Conservation (phyloP, 2,329 filamentous ascomycete species). For the Diplodia scrobiculata region DNA sequence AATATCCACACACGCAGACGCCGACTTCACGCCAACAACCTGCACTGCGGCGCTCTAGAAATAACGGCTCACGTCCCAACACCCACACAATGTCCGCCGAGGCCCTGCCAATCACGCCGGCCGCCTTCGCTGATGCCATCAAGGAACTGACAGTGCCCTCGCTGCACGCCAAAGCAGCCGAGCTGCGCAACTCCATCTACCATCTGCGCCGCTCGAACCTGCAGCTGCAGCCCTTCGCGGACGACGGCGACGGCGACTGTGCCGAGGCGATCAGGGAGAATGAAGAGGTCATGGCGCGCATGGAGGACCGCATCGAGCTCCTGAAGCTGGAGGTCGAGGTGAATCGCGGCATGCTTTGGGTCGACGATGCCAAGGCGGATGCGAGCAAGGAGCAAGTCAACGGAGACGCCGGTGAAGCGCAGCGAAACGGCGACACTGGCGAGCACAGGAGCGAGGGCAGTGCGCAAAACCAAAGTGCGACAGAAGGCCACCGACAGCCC, state of each 20-base stretch:
- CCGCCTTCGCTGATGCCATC: constrained; percentile 68
- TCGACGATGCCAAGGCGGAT: constrained; percentile 36
- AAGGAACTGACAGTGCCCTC: constrained; percentile 65
- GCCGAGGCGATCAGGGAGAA: constrained; percentile 74
- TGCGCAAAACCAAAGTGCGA: constrained; percentile 18
- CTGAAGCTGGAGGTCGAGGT: constrained; percentile 67
- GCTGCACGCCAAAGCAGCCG: constrained; percentile 73
- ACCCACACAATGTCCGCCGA: constrained; percentile 61
- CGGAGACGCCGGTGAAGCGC: constrained; percentile 26
- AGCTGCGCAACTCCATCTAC: constrained; percentile 72
- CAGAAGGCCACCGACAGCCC: constrained; percentile 13
- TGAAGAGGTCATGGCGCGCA: constrained; percentile 66
- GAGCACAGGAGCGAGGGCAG: constrained; percentile 2
- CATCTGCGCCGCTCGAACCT: constrained; percentile 75
- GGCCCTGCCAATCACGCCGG: constrained; percentile 61
- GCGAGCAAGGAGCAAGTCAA: constrained; percentile 27
- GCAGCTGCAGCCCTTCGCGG: constrained; percentile 69
- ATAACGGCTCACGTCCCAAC: neutral
- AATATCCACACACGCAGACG: neutral
- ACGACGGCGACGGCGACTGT: constrained; percentile 68
- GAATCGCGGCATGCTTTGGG: constrained; percentile 58
- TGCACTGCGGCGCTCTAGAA: constrained; percentile 3
- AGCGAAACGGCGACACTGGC: constrained; percentile 3
- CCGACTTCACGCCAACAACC: neutral
- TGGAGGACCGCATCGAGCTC: constrained; percentile 66